Evolutionary conservation across 2,329 filamentous ascomycete genomes (phyloP).

Genomic region (Scopulariopsis brevicaulis): DNA sequence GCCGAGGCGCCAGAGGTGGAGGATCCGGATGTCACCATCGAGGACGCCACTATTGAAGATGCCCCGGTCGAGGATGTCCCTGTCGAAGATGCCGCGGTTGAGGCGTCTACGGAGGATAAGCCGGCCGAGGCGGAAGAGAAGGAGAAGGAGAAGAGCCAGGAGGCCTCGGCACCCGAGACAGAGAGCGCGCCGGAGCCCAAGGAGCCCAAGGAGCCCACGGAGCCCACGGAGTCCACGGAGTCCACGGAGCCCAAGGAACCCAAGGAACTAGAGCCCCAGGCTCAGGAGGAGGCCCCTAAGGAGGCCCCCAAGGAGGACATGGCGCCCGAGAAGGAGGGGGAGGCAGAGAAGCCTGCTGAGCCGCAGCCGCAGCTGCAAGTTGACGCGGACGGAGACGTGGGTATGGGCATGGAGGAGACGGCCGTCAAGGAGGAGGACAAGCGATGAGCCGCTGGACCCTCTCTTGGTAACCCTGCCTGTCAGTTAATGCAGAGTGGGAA

Average conservation of each 20-base stretch:
- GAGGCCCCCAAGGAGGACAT: not conserved
- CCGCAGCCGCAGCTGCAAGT: slow-evolving; percentile 3
- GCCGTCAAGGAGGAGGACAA: slow-evolving; percentile 4
- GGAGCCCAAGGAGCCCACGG: slow-evolving; percentile 3
- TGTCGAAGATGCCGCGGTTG: slow-evolving; percentile 26
- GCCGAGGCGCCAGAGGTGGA: slow-evolving; percentile 23
- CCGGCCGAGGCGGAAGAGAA: slow-evolving; percentile 13
- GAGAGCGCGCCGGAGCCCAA: slow-evolving; percentile 4
- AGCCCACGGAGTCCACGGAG: not conserved
- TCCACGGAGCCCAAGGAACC: slow-evolving; percentile 4
- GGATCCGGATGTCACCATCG: slow-evolving; percentile 37
- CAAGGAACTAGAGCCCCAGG: slow-evolving; percentile 10
- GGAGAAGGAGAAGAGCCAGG: slow-evolving; percentile 1
- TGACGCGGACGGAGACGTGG: slow-evolving; percentile 5
- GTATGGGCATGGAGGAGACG: slow-evolving; percentile 5
- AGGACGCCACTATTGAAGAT: slow-evolving; percentile 16
- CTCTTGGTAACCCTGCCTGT: not conserved
- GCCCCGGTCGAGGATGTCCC: slow-evolving; percentile 8
- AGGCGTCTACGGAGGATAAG: slow-evolving; percentile 25
- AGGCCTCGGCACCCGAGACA: slow-evolving; percentile 6
- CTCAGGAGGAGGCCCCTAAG: slow-evolving; percentile 8
- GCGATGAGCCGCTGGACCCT: not conserved
- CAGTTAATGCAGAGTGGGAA: not conserved
- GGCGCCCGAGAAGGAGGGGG: slow-evolving; percentile 6
- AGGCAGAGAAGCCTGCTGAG: not conserved